These are phyloP conservation scores for Volvariella surrecta DNA, from an alignment of 1,284 basidiomycete genomes.

Conservation along the genomic window DNA sequence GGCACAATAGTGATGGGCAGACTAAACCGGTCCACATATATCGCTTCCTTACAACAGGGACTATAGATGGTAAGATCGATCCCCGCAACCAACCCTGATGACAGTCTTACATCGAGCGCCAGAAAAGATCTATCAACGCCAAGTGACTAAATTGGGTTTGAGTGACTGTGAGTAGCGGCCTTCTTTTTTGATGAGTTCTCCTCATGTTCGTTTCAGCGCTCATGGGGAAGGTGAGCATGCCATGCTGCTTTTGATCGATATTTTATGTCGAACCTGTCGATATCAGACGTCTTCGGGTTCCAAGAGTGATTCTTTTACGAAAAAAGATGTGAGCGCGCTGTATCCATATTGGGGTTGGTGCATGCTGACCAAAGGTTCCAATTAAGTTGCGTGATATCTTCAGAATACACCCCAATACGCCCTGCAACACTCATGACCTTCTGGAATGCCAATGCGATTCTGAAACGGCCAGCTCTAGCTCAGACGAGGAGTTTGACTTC, in stretches of 20 bases:
- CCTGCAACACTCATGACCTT: slow-evolving; percentile 89
- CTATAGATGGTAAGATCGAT: slow-evolving; percentile 55
- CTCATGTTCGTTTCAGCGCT: slow-evolving; percentile 35
- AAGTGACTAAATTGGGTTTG: slow-evolving; percentile 92
- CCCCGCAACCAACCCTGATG: slow-evolving; percentile 3
- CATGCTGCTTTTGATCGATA: not conserved
- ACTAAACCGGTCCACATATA: slow-evolving; percentile 92
- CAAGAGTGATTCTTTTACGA: slow-evolving; percentile 80
- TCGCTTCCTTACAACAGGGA: slow-evolving; percentile 76
- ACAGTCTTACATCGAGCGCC: not conserved
- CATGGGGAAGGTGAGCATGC: slow-evolving; percentile 37
- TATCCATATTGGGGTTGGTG: slow-evolving; percentile 1
- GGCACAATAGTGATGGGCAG: slow-evolving; percentile 95
- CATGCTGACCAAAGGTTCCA: slow-evolving; percentile 1
- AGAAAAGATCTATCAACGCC: slow-evolving; percentile 88
- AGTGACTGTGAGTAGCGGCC: slow-evolving; percentile 62
- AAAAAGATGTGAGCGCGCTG: slow-evolving; percentile 63
- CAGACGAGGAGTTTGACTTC: slow-evolving; percentile 14
- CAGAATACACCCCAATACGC: slow-evolving; percentile 70
- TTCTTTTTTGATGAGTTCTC: slow-evolving; percentile 9
- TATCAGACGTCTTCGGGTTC: slow-evolving; percentile 40
- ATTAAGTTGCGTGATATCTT: slow-evolving; percentile 84
- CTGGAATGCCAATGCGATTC: slow-evolving; percentile 64
- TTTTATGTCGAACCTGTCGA: slow-evolving; percentile 12
- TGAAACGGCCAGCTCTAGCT: slow-evolving; percentile 14